Base-by-base conservation (phyloP, 2,329 filamentous ascomycete genomes). In the Coleophoma crateriformis region DNA sequence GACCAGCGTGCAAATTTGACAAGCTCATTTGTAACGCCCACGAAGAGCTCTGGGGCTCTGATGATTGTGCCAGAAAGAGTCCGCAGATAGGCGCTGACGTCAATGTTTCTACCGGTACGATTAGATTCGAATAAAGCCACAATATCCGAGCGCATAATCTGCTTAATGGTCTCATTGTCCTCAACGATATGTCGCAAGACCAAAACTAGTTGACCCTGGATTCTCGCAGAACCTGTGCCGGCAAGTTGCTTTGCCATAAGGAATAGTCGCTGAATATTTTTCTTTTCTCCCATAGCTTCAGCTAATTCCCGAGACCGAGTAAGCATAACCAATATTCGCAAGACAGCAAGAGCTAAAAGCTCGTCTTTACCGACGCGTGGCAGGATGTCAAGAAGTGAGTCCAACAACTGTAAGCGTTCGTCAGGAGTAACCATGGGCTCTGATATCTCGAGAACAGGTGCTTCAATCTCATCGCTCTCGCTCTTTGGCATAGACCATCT, bases 171-270 rank as follows among this genome's bases (percentile, higher is more conserved):
- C 15, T 90, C 85, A 45, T 96, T 90, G 62, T 99, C 95, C 68
- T 99, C 94, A 48, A 97, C 82, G 56, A 99, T 85, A 63, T 99
- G 94, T 38, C 95, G 85, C 40, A 99, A 73, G 47, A 96, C 85
- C 12, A 92, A 79, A 78, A 97, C 85, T 33, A 67, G 44, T 33
- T 64, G 64, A 54, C 78, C 78, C 54, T 85, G 81, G 10, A 99
- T 78, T 48, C 85, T 85, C 48, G 87, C 81, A 32, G 90, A 88
- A 7, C 88, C 87, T 32, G 84, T 79, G 22, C 87, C 88, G 17
- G 89, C 85, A 51, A 97, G 80, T 66, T 97, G 92, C 67, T 95
- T 95, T 50, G 92, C 84, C 88, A 97, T 96, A 46, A 96, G 81
- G 68, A 99, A 97, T 19, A 99, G 74, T 27, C 90, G 81, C 63